Evolutionary conservation across 257 asterid genomes (phyloP).

Genomic region (Ehretia macrophylla): DNA sequence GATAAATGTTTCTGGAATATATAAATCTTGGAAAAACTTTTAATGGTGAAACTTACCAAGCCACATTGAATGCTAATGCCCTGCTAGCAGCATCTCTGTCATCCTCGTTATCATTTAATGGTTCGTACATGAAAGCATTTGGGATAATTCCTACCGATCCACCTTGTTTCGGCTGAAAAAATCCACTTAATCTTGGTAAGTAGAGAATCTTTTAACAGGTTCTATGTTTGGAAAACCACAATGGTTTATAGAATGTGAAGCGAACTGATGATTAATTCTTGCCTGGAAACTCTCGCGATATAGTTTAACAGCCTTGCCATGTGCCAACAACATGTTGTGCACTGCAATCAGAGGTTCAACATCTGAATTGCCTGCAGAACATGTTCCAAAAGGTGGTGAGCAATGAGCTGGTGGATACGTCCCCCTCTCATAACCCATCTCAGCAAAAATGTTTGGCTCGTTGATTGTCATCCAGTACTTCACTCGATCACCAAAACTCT

Average conservation of each 20-base stretch:
- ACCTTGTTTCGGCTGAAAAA: constrained; percentile 35
- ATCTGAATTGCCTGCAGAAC: constrained; percentile 69
- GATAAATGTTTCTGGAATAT: neutral
- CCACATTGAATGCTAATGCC: constrained; percentile 50
- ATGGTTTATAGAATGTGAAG: too few species aligned
- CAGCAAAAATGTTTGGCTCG: constrained; percentile 53
- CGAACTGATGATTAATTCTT: constrained; percentile 6
- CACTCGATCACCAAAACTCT: constrained; percentile 59
- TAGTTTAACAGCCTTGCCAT: constrained; percentile 63
- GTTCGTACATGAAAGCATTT: constrained; percentile 50
- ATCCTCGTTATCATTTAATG: constrained; percentile 31
- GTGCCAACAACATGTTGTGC: constrained; percentile 63
- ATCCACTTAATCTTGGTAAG: neutral
- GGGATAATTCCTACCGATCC: constrained; percentile 48
- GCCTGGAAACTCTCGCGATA: constrained; percentile 51
- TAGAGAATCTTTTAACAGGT: too few species aligned
- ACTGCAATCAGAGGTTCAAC: constrained; percentile 51
- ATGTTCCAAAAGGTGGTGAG: constrained; percentile 70
- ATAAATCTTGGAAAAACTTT: neutral
- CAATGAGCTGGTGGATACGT: constrained; percentile 59
- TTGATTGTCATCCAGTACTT: constrained; percentile 71
- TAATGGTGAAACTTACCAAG: constrained; percentile 39
- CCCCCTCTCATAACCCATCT: constrained; percentile 44
- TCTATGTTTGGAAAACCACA: too few species aligned
- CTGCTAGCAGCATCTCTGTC: constrained; percentile 54